These are phyloP conservation scores for Claviceps sp. DNA, from an alignment of 2,329 filamentous ascomycete genomes.

Conservation along the genomic window DNA sequence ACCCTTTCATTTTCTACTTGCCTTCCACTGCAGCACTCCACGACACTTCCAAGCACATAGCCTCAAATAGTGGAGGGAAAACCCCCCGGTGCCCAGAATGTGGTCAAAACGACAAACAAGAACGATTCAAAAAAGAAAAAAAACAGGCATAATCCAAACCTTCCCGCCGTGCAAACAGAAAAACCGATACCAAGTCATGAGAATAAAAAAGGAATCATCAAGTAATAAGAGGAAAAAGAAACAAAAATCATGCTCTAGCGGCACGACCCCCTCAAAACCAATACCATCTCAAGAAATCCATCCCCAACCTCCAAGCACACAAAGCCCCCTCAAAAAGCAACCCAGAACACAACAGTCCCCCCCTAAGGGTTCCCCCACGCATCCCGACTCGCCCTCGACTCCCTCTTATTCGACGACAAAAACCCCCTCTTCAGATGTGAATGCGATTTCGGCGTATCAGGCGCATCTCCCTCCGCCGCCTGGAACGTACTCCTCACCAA, in stretches of 20 bases:
- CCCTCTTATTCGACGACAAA: slow-evolving; percentile 42
- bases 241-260: too few species aligned
- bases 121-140: too few species aligned
- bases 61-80: too few species aligned
- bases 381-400: slow-evolving; percentile 31
- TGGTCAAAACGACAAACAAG: too few species aligned
- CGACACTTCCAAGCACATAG: neutral
- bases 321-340: slow-evolving; percentile 1
- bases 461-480: slow-evolving; percentile 30
- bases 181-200: neutral
- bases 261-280: too few species aligned
- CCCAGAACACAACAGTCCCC: slow-evolving; percentile 8
- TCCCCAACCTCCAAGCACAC: neutral
- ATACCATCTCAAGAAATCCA: too few species aligned
- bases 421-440: slow-evolving; percentile 38
- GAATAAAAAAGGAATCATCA: neutral
- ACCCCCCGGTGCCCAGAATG: too few species aligned
- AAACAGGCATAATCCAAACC: too few species aligned
- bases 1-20: neutral
- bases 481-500: slow-evolving; percentile 62
- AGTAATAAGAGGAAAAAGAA: neutral
- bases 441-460: slow-evolving; percentile 33
- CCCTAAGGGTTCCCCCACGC: slow-evolving; percentile 23
- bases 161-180: too few species aligned
- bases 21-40: neutral